phyloP scores from a whole-genome alignment of 768 basidiomycete species.

The Tricholoma hemisulphureum region DNA sequence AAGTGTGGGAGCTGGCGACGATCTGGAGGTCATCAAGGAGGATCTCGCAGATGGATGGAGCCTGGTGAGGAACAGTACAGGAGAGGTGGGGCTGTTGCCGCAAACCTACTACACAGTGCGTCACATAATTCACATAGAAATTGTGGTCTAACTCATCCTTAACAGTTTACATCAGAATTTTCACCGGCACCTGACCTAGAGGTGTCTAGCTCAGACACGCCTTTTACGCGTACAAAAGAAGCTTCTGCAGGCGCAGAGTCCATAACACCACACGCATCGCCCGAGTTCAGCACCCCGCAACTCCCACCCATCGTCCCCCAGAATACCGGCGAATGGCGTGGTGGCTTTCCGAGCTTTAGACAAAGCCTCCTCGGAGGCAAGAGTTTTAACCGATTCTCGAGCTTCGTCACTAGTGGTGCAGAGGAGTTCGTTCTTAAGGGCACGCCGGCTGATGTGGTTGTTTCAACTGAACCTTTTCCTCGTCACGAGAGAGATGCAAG shows the following conservation, averaged over 20 bases:
- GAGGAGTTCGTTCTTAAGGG: slow-evolving; percentile 83
- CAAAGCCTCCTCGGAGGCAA: slow-evolving; percentile 74
- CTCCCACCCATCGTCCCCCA: slow-evolving; percentile 55
- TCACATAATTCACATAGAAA: slow-evolving; percentile 13
- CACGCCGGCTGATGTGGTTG: slow-evolving; percentile 32
- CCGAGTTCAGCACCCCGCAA: slow-evolving; percentile 34
- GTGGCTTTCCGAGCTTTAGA: slow-evolving; percentile 62
- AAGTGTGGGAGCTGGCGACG: slow-evolving; percentile 64
- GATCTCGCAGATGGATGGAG: slow-evolving; percentile 81
- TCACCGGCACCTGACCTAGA: slow-evolving; percentile 46
- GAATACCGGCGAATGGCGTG: slow-evolving; percentile 66
- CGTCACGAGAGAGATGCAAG: slow-evolving; percentile 32
- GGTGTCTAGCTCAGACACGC: slow-evolving; percentile 23
- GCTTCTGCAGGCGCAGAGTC: slow-evolving; percentile 37
- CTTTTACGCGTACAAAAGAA: slow-evolving; percentile 27
- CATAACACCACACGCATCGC: slow-evolving; percentile 49
- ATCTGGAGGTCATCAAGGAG: slow-evolving; percentile 68
- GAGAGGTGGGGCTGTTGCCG: slow-evolving; percentile 69
- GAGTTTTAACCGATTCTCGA: slow-evolving; percentile 80
- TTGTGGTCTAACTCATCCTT: background rate
- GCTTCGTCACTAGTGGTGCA: slow-evolving; percentile 82
- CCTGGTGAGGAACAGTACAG: slow-evolving; percentile 55
- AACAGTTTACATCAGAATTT: slow-evolving; percentile 68
- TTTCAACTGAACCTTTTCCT: slow-evolving; percentile 11
- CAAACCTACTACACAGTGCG: slow-evolving; percentile 70